These are phyloP conservation scores for Ophiosphaerella korrae DNA, from an alignment of 2,329 filamentous ascomycete species.

Conservation along the genomic window DNA sequence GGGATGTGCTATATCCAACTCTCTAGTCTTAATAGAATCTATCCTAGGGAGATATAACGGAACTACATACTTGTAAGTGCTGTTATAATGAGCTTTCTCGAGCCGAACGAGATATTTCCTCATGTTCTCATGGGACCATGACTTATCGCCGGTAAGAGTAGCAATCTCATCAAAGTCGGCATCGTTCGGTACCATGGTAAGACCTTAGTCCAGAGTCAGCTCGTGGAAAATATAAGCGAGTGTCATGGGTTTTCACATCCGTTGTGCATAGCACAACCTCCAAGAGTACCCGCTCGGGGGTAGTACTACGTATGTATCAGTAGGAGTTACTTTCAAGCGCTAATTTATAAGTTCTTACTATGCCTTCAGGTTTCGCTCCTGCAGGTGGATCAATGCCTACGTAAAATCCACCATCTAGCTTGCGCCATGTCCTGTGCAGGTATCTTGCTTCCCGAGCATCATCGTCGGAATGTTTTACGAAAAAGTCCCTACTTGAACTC, in stretches of 20 bases:
- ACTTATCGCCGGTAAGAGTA: constrained; percentile 61
- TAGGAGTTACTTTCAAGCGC: neutral
- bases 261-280: constrained; percentile 66
- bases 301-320: constrained; percentile 48
- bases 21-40: no score
- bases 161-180: constrained; percentile 65
- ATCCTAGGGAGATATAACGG: no score
- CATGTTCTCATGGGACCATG: constrained; percentile 64
- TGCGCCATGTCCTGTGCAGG: constrained; percentile 62
- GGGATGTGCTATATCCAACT: no score
- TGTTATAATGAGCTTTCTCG: constrained; percentile 33
- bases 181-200: constrained; percentile 60
- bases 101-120: constrained; percentile 56
- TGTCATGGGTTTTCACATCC: constrained; percentile 48
- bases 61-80: constrained; percentile 19
- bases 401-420: constrained; percentile 57
- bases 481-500: constrained; percentile 58
- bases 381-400: constrained; percentile 59
- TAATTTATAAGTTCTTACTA: constrained; percentile 37
- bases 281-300: constrained; percentile 61
- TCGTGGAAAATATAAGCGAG: neutral
- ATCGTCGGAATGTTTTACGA: constrained; percentile 63
- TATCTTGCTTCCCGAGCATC: constrained; percentile 58
- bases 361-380: constrained; percentile 57
- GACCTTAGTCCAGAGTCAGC: neutral